Evolutionary conservation across 192 early-diverging fungal species (phyloP).

Genomic region (Umbelopsis ramanniana): DNA sequence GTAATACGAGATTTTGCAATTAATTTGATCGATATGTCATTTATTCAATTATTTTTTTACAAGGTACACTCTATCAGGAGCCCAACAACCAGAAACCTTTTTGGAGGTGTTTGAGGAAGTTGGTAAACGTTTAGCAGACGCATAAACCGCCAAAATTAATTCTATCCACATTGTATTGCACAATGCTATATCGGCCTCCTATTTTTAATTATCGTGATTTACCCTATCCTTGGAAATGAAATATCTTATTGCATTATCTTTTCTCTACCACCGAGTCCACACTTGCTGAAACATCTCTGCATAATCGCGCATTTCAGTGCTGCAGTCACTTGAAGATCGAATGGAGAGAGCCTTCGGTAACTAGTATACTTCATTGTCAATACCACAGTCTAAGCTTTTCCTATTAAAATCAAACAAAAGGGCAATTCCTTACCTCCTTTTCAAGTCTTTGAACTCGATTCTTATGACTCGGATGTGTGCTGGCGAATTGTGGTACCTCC

Average conservation of each 20-base stretch:
- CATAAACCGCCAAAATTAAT: not conserved
- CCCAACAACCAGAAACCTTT: slow-evolving; percentile 68
- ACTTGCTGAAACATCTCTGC: slow-evolving; percentile 30
- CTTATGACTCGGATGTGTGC: slow-evolving; percentile 84
- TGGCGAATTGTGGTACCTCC: slow-evolving; percentile 67
- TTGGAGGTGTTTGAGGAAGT: slow-evolving; percentile 57
- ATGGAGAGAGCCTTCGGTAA: slow-evolving; percentile 31
- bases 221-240: too few relatives aligned
- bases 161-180: not conserved
- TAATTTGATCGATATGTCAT: not conserved
- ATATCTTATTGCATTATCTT: too few relatives aligned
- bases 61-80: slow-evolving; percentile 60
- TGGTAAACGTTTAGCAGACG: too few relatives aligned
- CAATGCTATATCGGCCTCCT: not conserved
- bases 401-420: not conserved
- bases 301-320: slow-evolving; percentile 42
- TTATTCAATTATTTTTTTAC: not conserved
- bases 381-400: not conserved
- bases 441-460: slow-evolving; percentile 65
- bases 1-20: slow-evolving; percentile 17
- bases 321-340: slow-evolving; percentile 35
- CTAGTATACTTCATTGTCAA: slow-evolving; percentile 2
- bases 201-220: too few relatives aligned
- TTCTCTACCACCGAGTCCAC: slow-evolving; percentile 24
- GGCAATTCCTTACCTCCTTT: slow-evolving; percentile 33